phyloP scores from a whole-genome alignment of 2,329 filamentous ascomycete genomes.

The Rhytidhysteron rufulum region DNA sequence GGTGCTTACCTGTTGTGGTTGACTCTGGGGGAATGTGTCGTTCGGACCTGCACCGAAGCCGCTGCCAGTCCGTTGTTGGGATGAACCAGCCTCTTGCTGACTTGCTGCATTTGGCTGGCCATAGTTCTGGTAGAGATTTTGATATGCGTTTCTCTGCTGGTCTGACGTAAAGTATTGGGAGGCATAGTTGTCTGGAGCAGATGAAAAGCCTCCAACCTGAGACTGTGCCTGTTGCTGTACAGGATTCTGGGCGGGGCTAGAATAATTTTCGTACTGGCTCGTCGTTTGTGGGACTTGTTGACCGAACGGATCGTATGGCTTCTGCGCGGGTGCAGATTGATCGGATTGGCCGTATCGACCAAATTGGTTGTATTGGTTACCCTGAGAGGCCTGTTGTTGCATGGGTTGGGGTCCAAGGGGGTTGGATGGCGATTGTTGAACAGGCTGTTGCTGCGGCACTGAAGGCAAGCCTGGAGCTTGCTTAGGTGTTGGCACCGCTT shows the following conservation, averaged over 20 bases:
- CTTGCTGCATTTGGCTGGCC: constrained; percentile 49
- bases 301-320: constrained; percentile 82
- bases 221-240: constrained; percentile 55
- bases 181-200: constrained; percentile 74
- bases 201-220: constrained; percentile 65
- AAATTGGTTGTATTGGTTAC: constrained; percentile 58
- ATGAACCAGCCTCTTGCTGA: constrained; percentile 65
- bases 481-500: constrained; percentile 50
- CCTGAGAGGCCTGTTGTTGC: constrained; percentile 46
- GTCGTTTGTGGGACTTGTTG: constrained; percentile 61
- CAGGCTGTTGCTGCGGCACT: constrained; percentile 45
- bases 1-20: constrained; percentile 53
- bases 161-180: constrained; percentile 76
- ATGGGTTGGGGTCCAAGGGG: constrained; percentile 53
- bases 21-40: constrained; percentile 60
- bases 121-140: constrained; percentile 60
- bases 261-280: constrained; percentile 45
- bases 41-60: constrained; percentile 63
- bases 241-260: constrained; percentile 52
- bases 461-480: constrained; percentile 60
- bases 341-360: constrained; percentile 68
- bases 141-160: constrained; percentile 70
- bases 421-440: constrained; percentile 42
- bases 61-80: constrained; percentile 72
- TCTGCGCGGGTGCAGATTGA: constrained; percentile 61